These are phyloP conservation scores for Centella asiatica DNA, from an alignment of 129 eudicot genomes.

Conservation along the genomic window DNA sequence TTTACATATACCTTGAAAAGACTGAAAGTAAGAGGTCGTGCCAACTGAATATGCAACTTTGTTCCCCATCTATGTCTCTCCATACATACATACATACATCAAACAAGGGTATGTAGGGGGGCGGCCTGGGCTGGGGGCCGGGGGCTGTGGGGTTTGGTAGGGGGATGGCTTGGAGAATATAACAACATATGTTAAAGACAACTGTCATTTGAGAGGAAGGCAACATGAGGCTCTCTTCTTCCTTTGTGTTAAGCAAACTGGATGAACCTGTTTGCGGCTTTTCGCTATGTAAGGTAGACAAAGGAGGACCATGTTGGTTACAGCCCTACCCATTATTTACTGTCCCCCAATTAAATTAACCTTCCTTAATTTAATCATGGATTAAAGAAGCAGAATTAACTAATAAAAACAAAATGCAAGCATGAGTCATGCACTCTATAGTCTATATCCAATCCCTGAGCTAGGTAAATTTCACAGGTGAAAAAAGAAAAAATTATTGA, in stretches of 20 bases:
- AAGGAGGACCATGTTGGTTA: not conserved
- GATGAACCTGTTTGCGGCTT: constrained; percentile 13
- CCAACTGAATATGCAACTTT: constrained; percentile 9
- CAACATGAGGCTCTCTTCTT: constrained; percentile 5
- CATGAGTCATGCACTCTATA: constrained; percentile 30
- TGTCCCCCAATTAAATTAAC: constrained; percentile 24
- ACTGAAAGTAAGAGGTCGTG: constrained; percentile 19
- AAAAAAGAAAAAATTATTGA: too few relatives aligned
- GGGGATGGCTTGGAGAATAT: constrained; percentile 14
- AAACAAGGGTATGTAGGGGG: too few relatives aligned
- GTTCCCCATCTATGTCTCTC: constrained; percentile 4
- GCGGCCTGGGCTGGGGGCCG: too few relatives aligned
- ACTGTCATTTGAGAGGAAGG: not conserved
- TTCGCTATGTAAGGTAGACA: constrained; percentile 14
- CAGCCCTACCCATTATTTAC: constrained; percentile 7
- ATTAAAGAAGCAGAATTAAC: constrained; percentile 15
- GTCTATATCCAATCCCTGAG: constrained; percentile 11
- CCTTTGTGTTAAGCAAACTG: constrained; percentile 7
- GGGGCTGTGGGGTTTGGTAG: too few relatives aligned
- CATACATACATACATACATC: not conserved
- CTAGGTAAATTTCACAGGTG: not conserved
- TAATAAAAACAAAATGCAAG: constrained; percentile 13
- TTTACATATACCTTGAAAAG: constrained; percentile 15
- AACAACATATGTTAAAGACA: not conserved
- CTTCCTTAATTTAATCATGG: constrained; percentile 2